These are phyloP conservation scores for Oryza meyeriana DNA, from an alignment of 176 grass and related monocot genomes.

Conservation along the genomic window DNA sequence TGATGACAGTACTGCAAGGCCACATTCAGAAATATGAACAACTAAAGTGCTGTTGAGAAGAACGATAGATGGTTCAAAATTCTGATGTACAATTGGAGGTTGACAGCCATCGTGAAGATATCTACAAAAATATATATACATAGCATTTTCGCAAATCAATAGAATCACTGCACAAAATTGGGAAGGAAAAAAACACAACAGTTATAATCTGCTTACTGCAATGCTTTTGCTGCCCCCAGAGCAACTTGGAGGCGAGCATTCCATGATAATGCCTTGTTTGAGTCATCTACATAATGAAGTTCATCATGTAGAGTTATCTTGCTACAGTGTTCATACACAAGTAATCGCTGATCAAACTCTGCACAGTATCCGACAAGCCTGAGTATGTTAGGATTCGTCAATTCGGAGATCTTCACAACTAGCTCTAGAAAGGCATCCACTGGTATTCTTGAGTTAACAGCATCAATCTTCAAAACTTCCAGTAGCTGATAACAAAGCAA, in stretches of 20 bases:
- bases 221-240: slow-evolving; percentile 78
- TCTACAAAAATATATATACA: slow-evolving; percentile 48
- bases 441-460: slow-evolving; percentile 62
- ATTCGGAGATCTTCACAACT: slow-evolving; percentile 71
- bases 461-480: slow-evolving; percentile 93
- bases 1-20: slow-evolving; percentile 52
- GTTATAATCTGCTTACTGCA: slow-evolving; percentile 63
- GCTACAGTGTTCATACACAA: slow-evolving; percentile 83
- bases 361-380: slow-evolving; percentile 89
- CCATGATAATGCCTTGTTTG: slow-evolving; percentile 64
- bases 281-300: slow-evolving; percentile 71
- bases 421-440: slow-evolving; percentile 81
- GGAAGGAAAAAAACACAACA: background rate
- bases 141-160: slow-evolving; percentile 26
- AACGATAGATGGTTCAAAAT: slow-evolving; percentile 81
- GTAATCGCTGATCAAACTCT: slow-evolving; percentile 83
- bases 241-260: slow-evolving; percentile 77
- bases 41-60: slow-evolving; percentile 71
- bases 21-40: slow-evolving; percentile 78
- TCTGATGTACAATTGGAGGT: slow-evolving; percentile 74
- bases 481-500: slow-evolving; percentile 54
- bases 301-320: slow-evolving; percentile 83
- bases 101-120: slow-evolving; percentile 80
- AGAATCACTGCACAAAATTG: background rate
- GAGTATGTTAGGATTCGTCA: slow-evolving; percentile 74